These are phyloP conservation scores for Gliomastix tumulicola DNA, from an alignment of 2,329 filamentous ascomycete species.

Conservation along the genomic window DNA sequence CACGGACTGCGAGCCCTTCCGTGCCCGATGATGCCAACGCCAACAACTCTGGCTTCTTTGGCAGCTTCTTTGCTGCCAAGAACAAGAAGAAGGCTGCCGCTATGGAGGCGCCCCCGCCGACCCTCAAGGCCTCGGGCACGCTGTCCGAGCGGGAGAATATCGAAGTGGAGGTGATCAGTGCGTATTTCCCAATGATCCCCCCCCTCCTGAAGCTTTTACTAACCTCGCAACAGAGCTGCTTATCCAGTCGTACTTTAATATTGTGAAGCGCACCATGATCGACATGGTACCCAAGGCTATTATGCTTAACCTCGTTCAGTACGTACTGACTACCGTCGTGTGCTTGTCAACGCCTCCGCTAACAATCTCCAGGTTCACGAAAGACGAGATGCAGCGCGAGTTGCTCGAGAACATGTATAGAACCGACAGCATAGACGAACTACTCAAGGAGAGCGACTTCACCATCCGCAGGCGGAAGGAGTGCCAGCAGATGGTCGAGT, in stretches of 20 bases:
- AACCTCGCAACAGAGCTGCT: conserved; percentile 65
- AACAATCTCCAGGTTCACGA: conserved; percentile 61
- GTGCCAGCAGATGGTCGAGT: conserved; percentile 99
- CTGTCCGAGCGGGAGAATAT: conserved; percentile 90
- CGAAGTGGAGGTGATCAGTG: conserved; percentile 98
- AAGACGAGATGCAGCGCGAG: conserved; percentile 98
- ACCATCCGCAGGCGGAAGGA: conserved; percentile 92
- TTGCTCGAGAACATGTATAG: conserved; percentile 97
- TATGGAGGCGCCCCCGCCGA: conserved; percentile 92
- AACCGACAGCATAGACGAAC: conserved; percentile 79
- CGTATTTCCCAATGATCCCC: conserved; percentile 25
- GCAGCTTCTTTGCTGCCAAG: conserved; percentile 97
- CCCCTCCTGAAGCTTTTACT: neutral
- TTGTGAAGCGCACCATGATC: conserved; percentile 96
- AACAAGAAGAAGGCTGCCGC: conserved; percentile 99
- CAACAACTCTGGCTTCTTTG: conserved; percentile 80
- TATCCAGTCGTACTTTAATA: conserved; percentile 96
- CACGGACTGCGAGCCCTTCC: conserved; percentile 69
- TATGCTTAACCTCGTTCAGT: conserved; percentile 95
- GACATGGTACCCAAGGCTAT: conserved; percentile 99
- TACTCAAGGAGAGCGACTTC: conserved; percentile 97
- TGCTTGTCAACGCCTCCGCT: neutral
- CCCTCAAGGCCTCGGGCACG: conserved; percentile 87
- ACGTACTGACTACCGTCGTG: conserved; percentile 32
- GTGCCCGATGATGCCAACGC: conserved; percentile 42